Evolutionary conservation across 73 alveolate genomes (phyloP), one percentile per base, ranked within the genome.

Genomic region (Strombidium stylifer): DNA sequence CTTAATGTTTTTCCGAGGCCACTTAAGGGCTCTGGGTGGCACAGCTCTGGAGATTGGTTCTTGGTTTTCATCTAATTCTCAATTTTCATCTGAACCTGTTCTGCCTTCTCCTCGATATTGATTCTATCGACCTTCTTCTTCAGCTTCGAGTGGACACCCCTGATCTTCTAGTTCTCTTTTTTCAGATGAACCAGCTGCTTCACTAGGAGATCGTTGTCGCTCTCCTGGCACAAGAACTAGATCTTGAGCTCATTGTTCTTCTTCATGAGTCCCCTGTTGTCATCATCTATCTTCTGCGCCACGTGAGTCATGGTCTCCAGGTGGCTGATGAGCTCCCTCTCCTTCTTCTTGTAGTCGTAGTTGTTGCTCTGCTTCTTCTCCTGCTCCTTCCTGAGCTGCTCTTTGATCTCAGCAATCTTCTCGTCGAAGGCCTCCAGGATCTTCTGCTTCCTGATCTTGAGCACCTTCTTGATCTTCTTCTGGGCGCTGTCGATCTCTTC

Each of bases 201-300:
- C 12, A 75, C 15, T 3, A 84, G 34, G 37, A 84, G 23, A 21
- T 69, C 84, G 28, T 57, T 61, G 68, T 84, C 94, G 18, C 78
- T 47, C 24, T 69, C 90, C 34, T 84, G 59, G 34, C 83, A 41
- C 52, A 76, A 76, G 52, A 53, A 83, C 50, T 84, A 69, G 28
- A 84, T 76, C 7, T 78, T 84, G 5, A 84, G 72, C 25, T 84
- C 90, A 1, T 66, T 30, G 65, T 84, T 84, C 54, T 75, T 78
- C 65, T 84, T 78, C 42, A 59, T 69, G 28, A 84, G 47, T 15
- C 42, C 68, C 0, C 79, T 21, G 55, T 84, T 84, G 44, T 84
- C 80, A 39, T 53, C 35, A 32, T 84, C 94, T 11, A 84, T 70
- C 45, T 53, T 54, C 56, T 84, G 71, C n/a, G 87, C 90, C 1